Base-by-base conservation (phyloP, 1,284 basidiomycete species). In the Thecaphora frezii region DNA sequence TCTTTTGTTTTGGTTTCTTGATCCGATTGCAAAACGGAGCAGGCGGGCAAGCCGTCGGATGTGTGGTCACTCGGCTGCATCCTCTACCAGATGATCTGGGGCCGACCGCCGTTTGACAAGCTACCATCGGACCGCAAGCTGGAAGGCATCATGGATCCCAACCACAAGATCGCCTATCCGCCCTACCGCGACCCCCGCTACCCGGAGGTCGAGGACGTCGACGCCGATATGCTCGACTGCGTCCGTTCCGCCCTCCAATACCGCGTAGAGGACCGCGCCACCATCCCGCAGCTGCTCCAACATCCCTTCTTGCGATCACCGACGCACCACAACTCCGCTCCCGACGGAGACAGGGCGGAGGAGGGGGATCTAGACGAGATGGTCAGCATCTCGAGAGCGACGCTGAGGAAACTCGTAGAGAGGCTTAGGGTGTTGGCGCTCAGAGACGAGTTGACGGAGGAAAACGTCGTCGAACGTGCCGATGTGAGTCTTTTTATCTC, bases 21-120 rank as follows among this genome's bases (percentile, higher is more conserved):
- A 12, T 42, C 18, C 22, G 18, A 10, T 37, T 37, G 33, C 12
- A 37, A 42, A n/a, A n/a, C n/a, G n/a, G n/a, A n/a, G 23, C 48
- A 63, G 52, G 74, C 73, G 21, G 78, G 77, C 18, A 77, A 74
- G 51, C 71, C 78, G 10, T 72, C 69, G 48, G 94, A 99, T 80
- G 85, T 96, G n/a, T 99, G 96, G 96, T 91, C 93, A 18, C 83
- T 97, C 18, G 96, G 93, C 1, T 97, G 94, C 80, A 91, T 97
- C 51, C 81, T 99, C 33, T 97, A 89, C 81, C 94, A 97, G 80
- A 93, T 97, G 88, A 89, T 97, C 36, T 89, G 92, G 56, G 93
- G 93, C 38, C 86, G 85, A 52, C 92, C 93, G 55, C 90, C 93
- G 3, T 99, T 98, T 81, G 86, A 89, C 58, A 88, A 88, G 28